Evolutionary conservation across 148 eudicot species (phyloP).

Genomic region (Vaccinium darrowii): DNA sequence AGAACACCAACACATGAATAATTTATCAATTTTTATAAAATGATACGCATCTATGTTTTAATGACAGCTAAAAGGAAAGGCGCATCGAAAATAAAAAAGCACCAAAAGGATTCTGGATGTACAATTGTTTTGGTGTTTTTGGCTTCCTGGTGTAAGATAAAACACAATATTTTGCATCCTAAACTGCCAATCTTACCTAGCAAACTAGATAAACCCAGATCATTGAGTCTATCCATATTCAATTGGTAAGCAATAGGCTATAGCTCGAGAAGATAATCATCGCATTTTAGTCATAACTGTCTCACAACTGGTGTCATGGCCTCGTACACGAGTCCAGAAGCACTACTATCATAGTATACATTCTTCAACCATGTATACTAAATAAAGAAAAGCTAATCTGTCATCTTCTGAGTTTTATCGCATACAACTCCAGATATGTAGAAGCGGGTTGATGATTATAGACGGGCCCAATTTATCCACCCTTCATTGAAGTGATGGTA

Average conservation of each 20-base stretch:
- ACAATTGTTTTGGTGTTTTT: neutral
- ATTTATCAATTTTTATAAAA: neutral
- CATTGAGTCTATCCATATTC: neutral
- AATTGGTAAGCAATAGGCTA: neutral
- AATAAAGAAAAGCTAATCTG: neutral
- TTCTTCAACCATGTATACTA: neutral
- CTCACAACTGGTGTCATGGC: neutral
- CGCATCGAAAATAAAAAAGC: neutral
- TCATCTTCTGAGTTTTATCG: neutral
- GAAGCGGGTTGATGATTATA: neutral
- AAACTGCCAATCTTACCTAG: neutral
- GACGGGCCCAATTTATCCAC: neutral
- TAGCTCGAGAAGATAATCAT: neutral
- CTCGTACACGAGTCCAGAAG: neutral
- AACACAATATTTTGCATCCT: neutral
- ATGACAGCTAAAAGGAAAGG: neutral
- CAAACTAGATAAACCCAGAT: neutral
- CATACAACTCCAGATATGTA: neutral
- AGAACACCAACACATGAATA: constrained; percentile 10
- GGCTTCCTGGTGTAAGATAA: neutral
- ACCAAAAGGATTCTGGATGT: neutral
- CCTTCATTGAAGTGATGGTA: neutral
- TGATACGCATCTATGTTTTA: neutral
- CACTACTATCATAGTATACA: neutral
- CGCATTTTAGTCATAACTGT: neutral